Evolutionary conservation across 176 grass and related monocot genomes (phyloP), one percentile per base, ranked within the genome.

Genomic region (Alloteropsis semialata): DNA sequence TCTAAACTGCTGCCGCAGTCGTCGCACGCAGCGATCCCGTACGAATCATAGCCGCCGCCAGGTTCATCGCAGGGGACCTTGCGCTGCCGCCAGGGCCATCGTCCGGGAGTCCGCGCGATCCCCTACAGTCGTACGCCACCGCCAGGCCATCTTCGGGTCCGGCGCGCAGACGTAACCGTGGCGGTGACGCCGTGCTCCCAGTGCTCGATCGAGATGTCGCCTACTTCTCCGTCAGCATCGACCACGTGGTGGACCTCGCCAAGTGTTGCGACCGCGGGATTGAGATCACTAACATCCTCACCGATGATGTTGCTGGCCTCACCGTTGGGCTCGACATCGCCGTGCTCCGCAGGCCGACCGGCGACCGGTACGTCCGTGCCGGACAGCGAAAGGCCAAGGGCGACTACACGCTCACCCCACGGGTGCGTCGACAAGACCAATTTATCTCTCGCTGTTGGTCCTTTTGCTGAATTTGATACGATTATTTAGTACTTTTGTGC

Each of bases 291-390:
- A 98, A 92, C 61, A 98, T 98, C n/a, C 89, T 98, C 75, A 98
- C 96, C 60, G 93, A 98, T 38, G 96, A 98, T 73, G 96, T 98
- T 33, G 93, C 96, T 6, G 96, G 95, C 75, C 87, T 98, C 58
- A 89, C 96, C 14, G 84, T 98, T 19, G 96, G 89, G 0, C 92
- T 98, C 66, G 80, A 91, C 82, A 90, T 98, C 68, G 87, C 87
- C 70, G 59, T 87, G 22, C 65, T 98, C 33, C 74, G 96, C 30
- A 88, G 83, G 74, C 29, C 84, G 86, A 5, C 75, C 55, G 65
- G 84, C 50, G 90, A 98, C 66, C 79, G 87, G 1, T 95, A 84
- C 78, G 90, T 98, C 37, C 89, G 96, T 65, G 87, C 79, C 0
- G 87, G 91, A 1, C 17, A 25, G 0, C 95, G 93, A 93, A 74